A percentile compares a stretch with the other conserved stretches of the same genome.
These are phyloP conservation scores for Aspergillus conjunctus DNA, from an alignment of 495 filamentous ascomycete genomes.

Conservation along the genomic window DNA sequence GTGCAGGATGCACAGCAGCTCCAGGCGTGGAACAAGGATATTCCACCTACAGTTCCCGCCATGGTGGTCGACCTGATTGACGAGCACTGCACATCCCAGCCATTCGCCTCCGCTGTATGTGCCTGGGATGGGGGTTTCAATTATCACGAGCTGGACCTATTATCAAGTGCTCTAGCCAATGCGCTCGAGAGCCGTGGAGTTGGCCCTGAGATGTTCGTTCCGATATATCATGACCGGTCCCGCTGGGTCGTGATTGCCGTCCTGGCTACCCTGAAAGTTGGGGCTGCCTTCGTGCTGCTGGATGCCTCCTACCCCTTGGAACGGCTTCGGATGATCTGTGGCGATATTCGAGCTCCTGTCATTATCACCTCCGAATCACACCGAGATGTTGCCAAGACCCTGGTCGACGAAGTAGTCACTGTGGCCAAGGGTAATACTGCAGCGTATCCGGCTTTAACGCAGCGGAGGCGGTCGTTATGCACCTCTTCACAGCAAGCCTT, in stretches of 20 bases:
- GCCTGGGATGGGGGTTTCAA: slow-evolving; percentile 26
- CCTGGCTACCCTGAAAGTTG: slow-evolving; percentile 48
- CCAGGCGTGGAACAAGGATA: slow-evolving; percentile 11
- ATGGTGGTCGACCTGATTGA: slow-evolving; percentile 25
- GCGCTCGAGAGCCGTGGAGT: slow-evolving; percentile 35
- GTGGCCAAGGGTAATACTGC: background rate
- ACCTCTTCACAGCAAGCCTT: slow-evolving; percentile 3
- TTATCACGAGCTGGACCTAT: slow-evolving; percentile 28
- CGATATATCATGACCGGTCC: slow-evolving; percentile 48
- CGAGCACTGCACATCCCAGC: slow-evolving; percentile 19
- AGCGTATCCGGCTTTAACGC: background rate
- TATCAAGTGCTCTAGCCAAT: slow-evolving; percentile 13
- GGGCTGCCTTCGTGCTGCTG: slow-evolving; percentile 47
- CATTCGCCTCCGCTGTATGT: slow-evolving; percentile 24
- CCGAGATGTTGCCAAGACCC: background rate
- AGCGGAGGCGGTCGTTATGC: background rate
- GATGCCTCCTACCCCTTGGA: slow-evolving; percentile 48
- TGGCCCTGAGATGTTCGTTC: slow-evolving; percentile 34
- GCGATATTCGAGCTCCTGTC: slow-evolving; percentile 21
- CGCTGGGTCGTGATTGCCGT: slow-evolving; percentile 39
- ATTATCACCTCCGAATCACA: slow-evolving; percentile 15
- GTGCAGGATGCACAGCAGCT: slow-evolving; percentile 13
- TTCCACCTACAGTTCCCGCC: background rate
- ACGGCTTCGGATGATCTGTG: slow-evolving; percentile 42
- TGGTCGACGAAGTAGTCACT: slow-evolving; percentile 6